Evolutionary conservation across 495 filamentous ascomycete genomes (phyloP).

Genomic region (Penicillium longicatenatum): DNA sequence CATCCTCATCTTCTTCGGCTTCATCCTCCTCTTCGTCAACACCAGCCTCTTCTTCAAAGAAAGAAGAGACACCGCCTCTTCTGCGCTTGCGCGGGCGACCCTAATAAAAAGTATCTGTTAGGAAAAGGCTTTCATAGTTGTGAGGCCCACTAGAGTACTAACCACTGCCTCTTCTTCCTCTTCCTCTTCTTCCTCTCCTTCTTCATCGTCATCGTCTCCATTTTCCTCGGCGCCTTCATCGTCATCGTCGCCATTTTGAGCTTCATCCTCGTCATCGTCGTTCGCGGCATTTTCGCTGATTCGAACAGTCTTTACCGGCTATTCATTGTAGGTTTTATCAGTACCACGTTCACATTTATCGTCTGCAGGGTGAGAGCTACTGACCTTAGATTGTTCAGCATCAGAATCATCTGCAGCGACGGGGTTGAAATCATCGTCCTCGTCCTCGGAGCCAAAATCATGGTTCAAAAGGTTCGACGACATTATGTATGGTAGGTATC

Average conservation of each 20-base stretch:
- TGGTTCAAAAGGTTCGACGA: constrained; percentile 56
- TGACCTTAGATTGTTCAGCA: constrained; percentile 56
- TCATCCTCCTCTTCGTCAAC: constrained; percentile 94
- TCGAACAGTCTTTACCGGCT: constrained; percentile 48
- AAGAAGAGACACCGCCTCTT: constrained; percentile 70
- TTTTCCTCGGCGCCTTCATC: constrained; percentile 45
- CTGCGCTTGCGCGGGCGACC: constrained; percentile 77
- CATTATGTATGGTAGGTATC: constrained; percentile 36
- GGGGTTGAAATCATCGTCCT: constrained; percentile 84
- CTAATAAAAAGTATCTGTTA: constrained; percentile 39
- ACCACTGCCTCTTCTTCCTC: constrained; percentile 33
- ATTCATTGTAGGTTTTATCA: constrained; percentile 18
- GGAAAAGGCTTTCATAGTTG: constrained; percentile 15
- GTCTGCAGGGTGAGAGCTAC: constrained; percentile 18
- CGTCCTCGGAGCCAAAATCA: constrained; percentile 70
- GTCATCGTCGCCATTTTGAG: constrained; percentile 55
- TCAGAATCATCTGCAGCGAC: constrained; percentile 67
- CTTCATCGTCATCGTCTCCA: constrained; percentile 48
- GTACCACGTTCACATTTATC: constrained; percentile 6
- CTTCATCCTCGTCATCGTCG: constrained; percentile 45
- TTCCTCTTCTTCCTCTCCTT: constrained; percentile 46
- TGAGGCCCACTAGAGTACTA: constrained; percentile 19
- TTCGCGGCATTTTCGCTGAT: constrained; percentile 52
- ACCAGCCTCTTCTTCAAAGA: constrained; percentile 95
- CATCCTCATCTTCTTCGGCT: constrained; percentile 87